Conservation (phyloP, 2,329 filamentous ascomycete species). For the Pseudogymnoascus sp. region DNA sequence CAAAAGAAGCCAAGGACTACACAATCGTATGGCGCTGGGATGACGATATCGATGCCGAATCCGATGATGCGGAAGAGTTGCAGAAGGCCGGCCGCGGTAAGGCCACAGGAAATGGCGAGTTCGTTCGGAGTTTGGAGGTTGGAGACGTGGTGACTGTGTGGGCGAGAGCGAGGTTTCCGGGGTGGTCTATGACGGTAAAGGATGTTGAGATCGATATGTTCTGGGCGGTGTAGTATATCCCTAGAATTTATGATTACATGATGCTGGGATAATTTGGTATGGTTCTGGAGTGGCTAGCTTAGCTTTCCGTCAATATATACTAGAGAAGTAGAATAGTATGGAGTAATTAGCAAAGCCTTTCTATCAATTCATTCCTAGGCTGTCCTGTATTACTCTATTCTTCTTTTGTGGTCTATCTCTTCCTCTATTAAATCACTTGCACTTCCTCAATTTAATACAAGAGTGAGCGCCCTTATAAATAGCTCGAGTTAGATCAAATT, state of each 20-base stretch:
- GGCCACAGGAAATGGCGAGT: conserved; percentile 44
- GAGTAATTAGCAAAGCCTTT: background rate
- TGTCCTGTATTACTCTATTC: background rate
- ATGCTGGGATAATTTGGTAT: background rate
- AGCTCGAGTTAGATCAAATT: no score
- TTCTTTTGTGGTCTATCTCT: background rate
- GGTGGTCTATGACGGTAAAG: conserved; percentile 46
- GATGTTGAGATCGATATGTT: conserved; percentile 48
- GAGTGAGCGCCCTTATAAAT: background rate
- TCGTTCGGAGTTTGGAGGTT: conserved; percentile 47
- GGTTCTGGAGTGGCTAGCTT: background rate
- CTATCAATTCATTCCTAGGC: background rate
- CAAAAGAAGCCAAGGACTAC: conserved; percentile 33
- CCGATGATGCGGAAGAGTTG: conserved; percentile 30
- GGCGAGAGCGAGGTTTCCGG: conserved; percentile 48
- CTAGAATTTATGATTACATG: background rate
- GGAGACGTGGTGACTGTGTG: conserved; percentile 56
- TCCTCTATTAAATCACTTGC: background rate
- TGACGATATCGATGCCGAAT: conserved; percentile 40
- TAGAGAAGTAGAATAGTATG: background rate
- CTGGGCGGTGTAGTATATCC: conserved; percentile 40
- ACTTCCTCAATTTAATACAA: background rate
- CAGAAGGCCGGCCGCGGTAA: conserved; percentile 40
- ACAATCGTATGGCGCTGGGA: conserved; percentile 45
- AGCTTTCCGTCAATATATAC: background rate